Percentiles rank a stretch among this genome's conserved stretches.
These are phyloP conservation scores for Prunella vulgaris DNA, from an alignment of 257 asterid species.

Conservation along the genomic window DNA sequence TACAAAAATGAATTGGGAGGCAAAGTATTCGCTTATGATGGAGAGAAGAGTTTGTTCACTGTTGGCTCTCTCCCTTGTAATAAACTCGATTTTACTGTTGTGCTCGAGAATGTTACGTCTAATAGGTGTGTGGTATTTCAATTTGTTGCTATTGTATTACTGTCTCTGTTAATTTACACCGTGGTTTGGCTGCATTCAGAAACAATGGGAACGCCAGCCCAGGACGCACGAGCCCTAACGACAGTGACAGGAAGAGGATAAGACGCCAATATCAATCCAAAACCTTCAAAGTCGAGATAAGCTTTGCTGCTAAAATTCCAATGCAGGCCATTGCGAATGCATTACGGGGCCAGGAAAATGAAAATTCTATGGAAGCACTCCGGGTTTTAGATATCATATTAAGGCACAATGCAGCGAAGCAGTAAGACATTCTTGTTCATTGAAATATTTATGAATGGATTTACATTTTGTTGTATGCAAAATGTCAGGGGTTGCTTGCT, in stretches of 20 bases:
- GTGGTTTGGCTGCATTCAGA: constrained; percentile 36
- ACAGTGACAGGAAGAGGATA: constrained; percentile 54
- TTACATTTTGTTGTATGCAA: background rate
- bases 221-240: constrained; percentile 47
- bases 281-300: constrained; percentile 77
- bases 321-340: constrained; percentile 82
- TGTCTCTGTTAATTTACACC: background rate
- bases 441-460: background rate
- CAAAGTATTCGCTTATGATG: constrained; percentile 82
- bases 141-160: background rate
- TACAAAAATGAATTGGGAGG: constrained; percentile 76
- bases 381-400: constrained; percentile 84
- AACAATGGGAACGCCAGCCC: constrained; percentile 74
- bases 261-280: constrained; percentile 71
- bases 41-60: constrained; percentile 87
- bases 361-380: constrained; percentile 74
- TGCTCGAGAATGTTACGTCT: constrained; percentile 73
- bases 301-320: constrained; percentile 85
- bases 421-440: constrained; percentile 44
- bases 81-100: constrained; percentile 83
- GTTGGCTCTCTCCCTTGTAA: constrained; percentile 82
- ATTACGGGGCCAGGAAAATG: constrained; percentile 81
- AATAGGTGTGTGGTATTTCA: constrained; percentile 39
- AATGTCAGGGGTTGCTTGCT: constrained; percentile 73
- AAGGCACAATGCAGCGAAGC: constrained; percentile 94